Evolutionary conservation across 768 basidiomycete species (phyloP).

Genomic region (Leucocoprinus birnbaumii): DNA sequence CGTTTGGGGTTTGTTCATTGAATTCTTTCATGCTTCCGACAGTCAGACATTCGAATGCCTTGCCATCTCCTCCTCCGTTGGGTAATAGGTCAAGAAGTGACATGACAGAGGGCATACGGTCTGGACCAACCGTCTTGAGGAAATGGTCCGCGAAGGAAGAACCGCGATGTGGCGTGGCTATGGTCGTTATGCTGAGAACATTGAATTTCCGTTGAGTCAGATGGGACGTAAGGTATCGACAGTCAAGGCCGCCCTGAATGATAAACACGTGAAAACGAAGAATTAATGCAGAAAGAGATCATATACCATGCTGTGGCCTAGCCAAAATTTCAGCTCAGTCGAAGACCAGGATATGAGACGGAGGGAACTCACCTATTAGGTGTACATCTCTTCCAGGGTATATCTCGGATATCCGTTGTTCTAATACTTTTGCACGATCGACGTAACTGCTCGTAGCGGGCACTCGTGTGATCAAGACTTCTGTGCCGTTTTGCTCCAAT

Average conservation of each 20-base stretch:
- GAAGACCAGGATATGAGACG: not conserved
- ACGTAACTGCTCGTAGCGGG: conserved; percentile 88
- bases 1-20: conserved; percentile 83
- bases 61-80: conserved; percentile 92
- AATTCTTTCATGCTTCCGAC: conserved; percentile 83
- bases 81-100: conserved; percentile 80
- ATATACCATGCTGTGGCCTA: conserved; percentile 74
- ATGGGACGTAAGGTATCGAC: conserved; percentile 81
- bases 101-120: conserved; percentile 67
- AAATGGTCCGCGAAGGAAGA: conserved; percentile 94
- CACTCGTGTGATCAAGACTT: conserved; percentile 91
- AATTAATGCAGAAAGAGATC: not conserved
- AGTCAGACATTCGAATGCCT: conserved; percentile 88
- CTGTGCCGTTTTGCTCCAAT: conserved; percentile 80
- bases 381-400: conserved; percentile 87
- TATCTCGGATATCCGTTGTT: conserved; percentile 70
- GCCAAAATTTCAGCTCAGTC: not conserved
- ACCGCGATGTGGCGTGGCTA: conserved; percentile 93
- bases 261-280: not conserved
- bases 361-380: conserved; percentile 59
- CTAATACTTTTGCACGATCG: conserved; percentile 89
- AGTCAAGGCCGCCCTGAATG: conserved; percentile 81
- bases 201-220: conserved; percentile 74
- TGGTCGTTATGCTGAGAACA: conserved; percentile 87
- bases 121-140: conserved; percentile 64